phyloP scores from a whole-genome alignment of 257 asterid species.

The Solanum tarijense region DNA sequence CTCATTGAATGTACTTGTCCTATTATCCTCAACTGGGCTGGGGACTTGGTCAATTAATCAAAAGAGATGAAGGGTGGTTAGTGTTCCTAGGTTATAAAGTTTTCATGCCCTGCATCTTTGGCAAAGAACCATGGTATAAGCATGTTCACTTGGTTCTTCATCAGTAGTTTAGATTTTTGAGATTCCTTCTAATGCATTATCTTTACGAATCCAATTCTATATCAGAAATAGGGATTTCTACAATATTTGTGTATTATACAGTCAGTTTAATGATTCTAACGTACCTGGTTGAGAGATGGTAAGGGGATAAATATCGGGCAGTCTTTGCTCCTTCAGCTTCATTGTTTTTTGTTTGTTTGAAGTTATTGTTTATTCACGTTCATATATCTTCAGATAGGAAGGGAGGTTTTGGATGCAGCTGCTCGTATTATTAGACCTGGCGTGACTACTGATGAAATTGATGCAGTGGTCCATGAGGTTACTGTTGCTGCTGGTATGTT shows the following conservation, averaged over 20 bases:
- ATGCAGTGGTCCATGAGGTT: slow-evolving; percentile 89
- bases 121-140: neutral
- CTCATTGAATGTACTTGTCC: neutral
- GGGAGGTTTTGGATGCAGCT: slow-evolving; percentile 97
- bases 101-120: neutral
- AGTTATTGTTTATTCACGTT: neutral
- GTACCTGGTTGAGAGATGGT: neutral
- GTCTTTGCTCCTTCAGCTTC: neutral
- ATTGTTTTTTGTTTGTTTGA: neutral
- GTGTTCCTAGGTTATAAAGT: neutral
- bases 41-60: neutral
- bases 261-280: neutral
- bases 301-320: neutral
- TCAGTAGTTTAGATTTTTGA: neutral
- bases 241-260: neutral
- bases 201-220: neutral
- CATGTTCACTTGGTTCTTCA: neutral
- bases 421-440: slow-evolving; percentile 91
- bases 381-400: slow-evolving; percentile 49
- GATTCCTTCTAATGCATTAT: neutral
- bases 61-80: neutral
- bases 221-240: neutral
- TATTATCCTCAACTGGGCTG: neutral
- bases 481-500: slow-evolving; percentile 80
- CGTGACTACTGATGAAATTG: slow-evolving; percentile 95